phyloP scores from a whole-genome alignment of 2,329 filamentous ascomycete genomes.

The Fusarium sp. region DNA sequence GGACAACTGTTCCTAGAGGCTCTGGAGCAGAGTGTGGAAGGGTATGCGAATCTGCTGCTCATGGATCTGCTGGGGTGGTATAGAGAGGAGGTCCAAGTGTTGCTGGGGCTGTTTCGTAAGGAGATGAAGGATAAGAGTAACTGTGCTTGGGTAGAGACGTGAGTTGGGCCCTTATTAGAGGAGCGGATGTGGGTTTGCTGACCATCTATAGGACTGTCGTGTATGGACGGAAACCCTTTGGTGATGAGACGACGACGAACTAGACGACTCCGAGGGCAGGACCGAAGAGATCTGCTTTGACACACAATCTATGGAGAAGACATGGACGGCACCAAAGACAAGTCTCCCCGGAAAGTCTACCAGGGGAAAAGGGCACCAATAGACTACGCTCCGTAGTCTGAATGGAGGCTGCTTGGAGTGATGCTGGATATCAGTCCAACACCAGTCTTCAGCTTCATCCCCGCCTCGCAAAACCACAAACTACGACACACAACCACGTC shows the following conservation, averaged over 20 bases:
- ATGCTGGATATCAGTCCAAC: not conserved
- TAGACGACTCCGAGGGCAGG: not conserved
- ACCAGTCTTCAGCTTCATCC: not conserved
- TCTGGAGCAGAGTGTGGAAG: constrained; percentile 44
- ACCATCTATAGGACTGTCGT: constrained; percentile 25
- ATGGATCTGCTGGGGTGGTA: constrained; percentile 45
- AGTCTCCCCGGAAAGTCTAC: not conserved
- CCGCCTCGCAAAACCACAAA: not conserved
- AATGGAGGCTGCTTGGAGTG: not conserved
- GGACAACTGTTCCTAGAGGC: constrained; percentile 47
- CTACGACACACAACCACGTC: no score
- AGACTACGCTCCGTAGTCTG: not conserved
- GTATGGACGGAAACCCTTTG: constrained; percentile 27
- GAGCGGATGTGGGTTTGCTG: not conserved
- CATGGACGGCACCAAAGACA: rapidly evolving
- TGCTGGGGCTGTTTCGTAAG: constrained; percentile 36
- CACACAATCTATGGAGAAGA: not conserved
- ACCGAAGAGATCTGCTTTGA: not conserved
- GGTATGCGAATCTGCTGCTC: constrained; percentile 42
- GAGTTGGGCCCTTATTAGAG: not conserved
- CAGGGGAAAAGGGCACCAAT: not conserved
- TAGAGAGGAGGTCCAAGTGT: constrained; percentile 38
- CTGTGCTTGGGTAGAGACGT: constrained; percentile 25
- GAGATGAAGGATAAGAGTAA: constrained; percentile 26
- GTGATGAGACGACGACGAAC: not conserved